Conservation (phyloP, 177 flowering plant genomes). For the Tripterygium wilfordii region DNA sequence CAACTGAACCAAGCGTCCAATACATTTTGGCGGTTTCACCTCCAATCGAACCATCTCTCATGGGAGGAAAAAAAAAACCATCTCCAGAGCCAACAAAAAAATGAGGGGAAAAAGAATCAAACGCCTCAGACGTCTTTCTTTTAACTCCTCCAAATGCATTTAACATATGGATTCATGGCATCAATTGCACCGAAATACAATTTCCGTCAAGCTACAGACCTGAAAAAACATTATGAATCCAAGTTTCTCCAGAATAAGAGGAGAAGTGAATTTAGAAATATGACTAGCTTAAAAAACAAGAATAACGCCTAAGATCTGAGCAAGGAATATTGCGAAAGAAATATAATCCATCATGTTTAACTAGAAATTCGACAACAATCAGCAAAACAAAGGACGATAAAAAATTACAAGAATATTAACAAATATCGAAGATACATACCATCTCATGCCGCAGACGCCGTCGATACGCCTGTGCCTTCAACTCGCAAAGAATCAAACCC, state of each 20-base stretch:
- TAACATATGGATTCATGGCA: too few species aligned
- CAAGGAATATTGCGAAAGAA: slow-evolving; percentile 1
- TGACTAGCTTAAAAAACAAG: not conserved
- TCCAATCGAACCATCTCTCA: too few species aligned
- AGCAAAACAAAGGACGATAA: not conserved
- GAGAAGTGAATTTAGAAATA: not conserved
- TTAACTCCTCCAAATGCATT: too few species aligned
- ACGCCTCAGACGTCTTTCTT: too few species aligned
- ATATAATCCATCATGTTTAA: not conserved
- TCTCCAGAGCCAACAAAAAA: too few species aligned
- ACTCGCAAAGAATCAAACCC: slow-evolving; percentile 1
- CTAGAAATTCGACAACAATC: not conserved
- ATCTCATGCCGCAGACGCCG: slow-evolving; percentile 41
- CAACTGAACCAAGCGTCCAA: too few species aligned
- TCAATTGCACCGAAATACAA: too few species aligned
- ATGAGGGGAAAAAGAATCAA: too few species aligned
- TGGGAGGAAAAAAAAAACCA: too few species aligned
- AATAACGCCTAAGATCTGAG: slow-evolving; percentile 17
- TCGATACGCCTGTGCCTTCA: slow-evolving; percentile 34
- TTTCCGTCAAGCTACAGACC: too few species aligned
- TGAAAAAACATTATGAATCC: too few species aligned
- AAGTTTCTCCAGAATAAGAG: not conserved
- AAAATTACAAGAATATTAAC: not conserved
- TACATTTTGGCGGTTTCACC: too few species aligned
- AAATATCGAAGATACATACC: slow-evolving; percentile 26